Evolutionary conservation across 1,284 basidiomycete genomes (phyloP).

Genomic region (Pulveroboletus sp.): DNA sequence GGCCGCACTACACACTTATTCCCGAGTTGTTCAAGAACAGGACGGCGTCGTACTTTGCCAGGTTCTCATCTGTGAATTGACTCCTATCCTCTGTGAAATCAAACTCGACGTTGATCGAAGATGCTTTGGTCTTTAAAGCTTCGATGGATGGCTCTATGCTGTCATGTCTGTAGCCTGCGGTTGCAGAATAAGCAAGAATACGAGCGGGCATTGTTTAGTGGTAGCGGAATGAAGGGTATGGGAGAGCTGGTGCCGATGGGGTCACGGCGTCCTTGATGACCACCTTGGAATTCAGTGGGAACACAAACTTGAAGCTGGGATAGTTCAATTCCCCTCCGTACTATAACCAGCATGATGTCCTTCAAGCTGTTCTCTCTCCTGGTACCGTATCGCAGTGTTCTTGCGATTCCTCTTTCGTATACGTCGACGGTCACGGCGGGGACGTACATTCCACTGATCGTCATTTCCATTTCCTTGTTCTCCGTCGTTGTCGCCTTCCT

Average conservation of each 20-base stretch:
- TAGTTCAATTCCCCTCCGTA: background rate
- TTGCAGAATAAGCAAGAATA: conserved; percentile 47
- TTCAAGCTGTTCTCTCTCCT: conserved; percentile 1
- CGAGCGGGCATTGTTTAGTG: conserved; percentile 32
- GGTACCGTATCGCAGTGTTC: conserved; percentile 1
- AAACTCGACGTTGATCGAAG: conserved; percentile 50
- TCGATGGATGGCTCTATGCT: conserved; percentile 65
- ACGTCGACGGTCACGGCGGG: background rate
- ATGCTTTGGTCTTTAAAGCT: conserved; percentile 46
- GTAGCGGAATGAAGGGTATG: background rate
- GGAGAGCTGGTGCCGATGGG: background rate
- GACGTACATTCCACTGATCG: conserved; percentile 18
- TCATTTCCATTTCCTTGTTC: conserved; percentile 19
- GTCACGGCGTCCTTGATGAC: too few species aligned
- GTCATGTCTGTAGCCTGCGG: conserved; percentile 56
- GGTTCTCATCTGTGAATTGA: conserved; percentile 50
- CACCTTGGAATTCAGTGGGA: conserved; percentile 19
- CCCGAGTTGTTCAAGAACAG: conserved; percentile 66
- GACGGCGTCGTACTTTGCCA: conserved; percentile 55
- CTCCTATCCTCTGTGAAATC: conserved; percentile 56
- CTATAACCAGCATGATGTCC: conserved; percentile 13
- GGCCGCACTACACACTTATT: conserved; percentile 43
- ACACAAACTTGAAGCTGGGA: conserved; percentile 17
- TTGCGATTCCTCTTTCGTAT: conserved; percentile 21
- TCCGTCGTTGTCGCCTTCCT: conserved; percentile 20